Evolutionary conservation across 2,329 filamentous ascomycete species (phyloP), one percentile per base, ranked within the genome.

Genomic region (Colletotrichum limetticola): DNA sequence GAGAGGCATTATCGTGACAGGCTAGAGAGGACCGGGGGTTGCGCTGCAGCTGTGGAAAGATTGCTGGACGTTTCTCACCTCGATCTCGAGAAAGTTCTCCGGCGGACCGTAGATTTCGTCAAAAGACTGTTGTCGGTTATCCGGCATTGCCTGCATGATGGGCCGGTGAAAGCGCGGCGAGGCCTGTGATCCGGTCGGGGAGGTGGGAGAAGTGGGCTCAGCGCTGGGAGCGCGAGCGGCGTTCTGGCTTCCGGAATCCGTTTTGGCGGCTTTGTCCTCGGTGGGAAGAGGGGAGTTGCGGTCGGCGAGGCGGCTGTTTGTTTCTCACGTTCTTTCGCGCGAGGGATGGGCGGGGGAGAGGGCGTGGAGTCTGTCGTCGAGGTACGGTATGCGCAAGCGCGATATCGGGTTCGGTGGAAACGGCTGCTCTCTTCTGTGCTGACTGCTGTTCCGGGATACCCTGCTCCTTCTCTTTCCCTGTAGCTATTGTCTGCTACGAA

Each of bases 61-160:
- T 12, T 4, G 24, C 32, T 67, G 22, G 14, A 32, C 81, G 26
- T 37, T 63, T 52, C 85, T 71, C 83, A 97, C 95, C 89, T 99
- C 97, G 76, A 99, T 98, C 87, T 99, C 97, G 67, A 99, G 90
- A 82, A 98, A 98, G 87, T 99, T 99, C 88, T 99, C 97, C 6
- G 97, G 97, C 60, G 96, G 95, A 16, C 95, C 97, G 84, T 99
- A 99, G 83, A 98, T 98, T 89, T 99, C 97, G 85, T 99, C 97
- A 82, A 98, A 98, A 81, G 93, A 97, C 87, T 99, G 97, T 85
- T 94, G 91, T 79, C 95, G 94, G 77, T 93, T 91, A 80, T 92
- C 91, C 60, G 91, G 91, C 86, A 92, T 90, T 75, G 90, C 88
- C 84, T 91, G 89, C 86, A 92, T 88, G 79, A 88, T 89, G 77